phyloP scores from a whole-genome alignment of 306 rosid species.

The Malus sieversii region DNA sequence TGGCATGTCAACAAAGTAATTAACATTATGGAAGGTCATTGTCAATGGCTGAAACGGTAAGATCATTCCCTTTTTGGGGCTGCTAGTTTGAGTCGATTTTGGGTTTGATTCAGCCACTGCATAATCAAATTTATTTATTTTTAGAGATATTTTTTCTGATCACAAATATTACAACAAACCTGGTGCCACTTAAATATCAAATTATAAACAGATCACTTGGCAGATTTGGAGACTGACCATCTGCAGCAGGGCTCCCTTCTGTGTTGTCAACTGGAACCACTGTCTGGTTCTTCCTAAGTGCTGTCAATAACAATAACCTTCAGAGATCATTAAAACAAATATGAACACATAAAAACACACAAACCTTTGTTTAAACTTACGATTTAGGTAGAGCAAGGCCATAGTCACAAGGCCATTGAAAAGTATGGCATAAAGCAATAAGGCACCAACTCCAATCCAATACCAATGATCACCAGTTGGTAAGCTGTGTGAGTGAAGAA shows the following conservation, averaged over 20 bases:
- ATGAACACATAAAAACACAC: neutral
- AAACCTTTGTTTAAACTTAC: conserved; percentile 40
- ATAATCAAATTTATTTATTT: conserved; percentile 13
- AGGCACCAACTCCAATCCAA: conserved; percentile 56
- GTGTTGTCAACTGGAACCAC: conserved; percentile 36
- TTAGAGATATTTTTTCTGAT: neutral
- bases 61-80: conserved; percentile 67
- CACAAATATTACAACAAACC: neutral
- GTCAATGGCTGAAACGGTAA: conserved; percentile 88
- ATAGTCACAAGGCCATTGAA: conserved; percentile 59
- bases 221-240: conserved; percentile 23
- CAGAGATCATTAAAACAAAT: neutral
- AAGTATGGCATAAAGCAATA: conserved; percentile 36
- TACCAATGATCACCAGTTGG: conserved; percentile 63
- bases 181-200: neutral
- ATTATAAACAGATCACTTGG: neutral
- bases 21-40: conserved; percentile 81
- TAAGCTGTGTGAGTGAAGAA: conserved; percentile 46
- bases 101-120: conserved; percentile 24
- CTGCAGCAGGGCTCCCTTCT: conserved; percentile 26
- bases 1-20: conserved; percentile 83
- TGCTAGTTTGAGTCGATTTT: conserved; percentile 16
- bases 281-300: conserved; percentile 49
- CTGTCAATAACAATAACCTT: conserved; percentile 25
- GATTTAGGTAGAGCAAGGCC: conserved; percentile 67